A percentile compares a stretch with the other conserved stretches of the same genome.
These are phyloP conservation scores for Nepenthes gracilis DNA, from an alignment of 148 eudicot species.

Conservation along the genomic window DNA sequence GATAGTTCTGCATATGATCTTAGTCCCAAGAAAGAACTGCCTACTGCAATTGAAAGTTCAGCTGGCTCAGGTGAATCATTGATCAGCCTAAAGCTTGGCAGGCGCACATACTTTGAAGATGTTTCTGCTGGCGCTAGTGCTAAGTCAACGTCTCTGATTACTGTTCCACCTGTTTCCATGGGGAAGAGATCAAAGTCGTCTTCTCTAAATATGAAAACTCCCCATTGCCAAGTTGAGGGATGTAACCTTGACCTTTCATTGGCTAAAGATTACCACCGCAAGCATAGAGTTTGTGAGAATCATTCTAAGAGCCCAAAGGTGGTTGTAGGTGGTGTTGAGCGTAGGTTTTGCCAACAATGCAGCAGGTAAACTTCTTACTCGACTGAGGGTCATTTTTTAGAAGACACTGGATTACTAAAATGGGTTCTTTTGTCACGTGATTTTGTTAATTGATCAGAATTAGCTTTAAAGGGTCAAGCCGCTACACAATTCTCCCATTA, in stretches of 20 bases:
- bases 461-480: no score
- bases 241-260: constrained; percentile 76
- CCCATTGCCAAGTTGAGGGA: constrained; percentile 82
- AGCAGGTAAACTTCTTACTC: constrained; percentile 54
- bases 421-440: neutral
- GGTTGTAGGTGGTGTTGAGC: constrained; percentile 59
- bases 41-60: constrained; percentile 35
- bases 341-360: constrained; percentile 97
- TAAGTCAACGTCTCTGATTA: constrained; percentile 25
- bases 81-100: constrained; percentile 80
- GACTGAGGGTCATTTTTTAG: neutral
- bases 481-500: no score
- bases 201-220: constrained; percentile 22
- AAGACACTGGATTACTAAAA: neutral
- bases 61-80: constrained; percentile 72
- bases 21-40: constrained; percentile 26
- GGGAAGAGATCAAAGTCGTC: constrained; percentile 47
- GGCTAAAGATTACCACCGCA: constrained; percentile 80
- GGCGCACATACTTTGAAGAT: constrained; percentile 69
- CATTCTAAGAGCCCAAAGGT: constrained; percentile 82
- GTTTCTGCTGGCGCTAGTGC: constrained; percentile 23
- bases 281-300: constrained; percentile 75
- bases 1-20: constrained; percentile 35
- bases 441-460: neutral
- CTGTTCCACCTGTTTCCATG: constrained; percentile 24